Evolutionary conservation across 1,284 basidiomycete species (phyloP).

Genomic region (Rhodotorula mucilaginosa): DNA sequence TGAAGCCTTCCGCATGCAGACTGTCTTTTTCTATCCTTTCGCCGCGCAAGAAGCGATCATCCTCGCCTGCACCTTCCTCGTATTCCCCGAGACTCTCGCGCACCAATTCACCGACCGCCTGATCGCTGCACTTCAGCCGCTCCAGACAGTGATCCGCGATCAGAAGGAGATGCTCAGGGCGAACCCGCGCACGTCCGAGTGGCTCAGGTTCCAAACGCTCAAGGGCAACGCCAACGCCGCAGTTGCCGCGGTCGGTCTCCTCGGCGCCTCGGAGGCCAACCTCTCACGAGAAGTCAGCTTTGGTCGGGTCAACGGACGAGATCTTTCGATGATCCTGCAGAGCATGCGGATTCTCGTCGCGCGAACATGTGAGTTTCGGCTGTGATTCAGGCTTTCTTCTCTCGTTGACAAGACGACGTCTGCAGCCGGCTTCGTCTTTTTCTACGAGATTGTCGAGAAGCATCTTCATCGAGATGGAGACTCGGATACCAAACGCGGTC

Average conservation of each 20-base stretch:
- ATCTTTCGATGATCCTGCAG: constrained; percentile 29
- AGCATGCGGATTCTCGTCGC: constrained; percentile 26
- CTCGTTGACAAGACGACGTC: background rate
- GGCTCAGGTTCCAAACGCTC: constrained; percentile 33
- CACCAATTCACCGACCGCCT: constrained; percentile 41
- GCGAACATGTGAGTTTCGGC: constrained; percentile 24
- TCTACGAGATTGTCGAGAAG: constrained; percentile 39
- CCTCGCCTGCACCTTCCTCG: constrained; percentile 35
- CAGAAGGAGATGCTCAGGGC: constrained; percentile 34
- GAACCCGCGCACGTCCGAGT: constrained; percentile 33
- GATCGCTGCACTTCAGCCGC: constrained; percentile 31
- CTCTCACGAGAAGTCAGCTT: constrained; percentile 35
- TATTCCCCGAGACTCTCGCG: constrained; percentile 41
- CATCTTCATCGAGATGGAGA: constrained; percentile 35
- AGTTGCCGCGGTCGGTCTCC: constrained; percentile 23
- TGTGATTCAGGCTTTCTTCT: background rate
- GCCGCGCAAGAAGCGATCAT: constrained; percentile 31
- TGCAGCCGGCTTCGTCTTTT: constrained; percentile 30
- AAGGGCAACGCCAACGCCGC: constrained; percentile 17
- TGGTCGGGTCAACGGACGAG: constrained; percentile 28
- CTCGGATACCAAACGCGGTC: constrained; percentile 33
- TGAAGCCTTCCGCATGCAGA: background rate
- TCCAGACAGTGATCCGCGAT: constrained; percentile 20
- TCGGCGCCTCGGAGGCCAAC: constrained; percentile 31
- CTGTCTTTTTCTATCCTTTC: constrained; percentile 40